These are phyloP conservation scores for Apiospora koreana DNA, from an alignment of 2,329 filamentous ascomycete genomes.

Conservation along the genomic window DNA sequence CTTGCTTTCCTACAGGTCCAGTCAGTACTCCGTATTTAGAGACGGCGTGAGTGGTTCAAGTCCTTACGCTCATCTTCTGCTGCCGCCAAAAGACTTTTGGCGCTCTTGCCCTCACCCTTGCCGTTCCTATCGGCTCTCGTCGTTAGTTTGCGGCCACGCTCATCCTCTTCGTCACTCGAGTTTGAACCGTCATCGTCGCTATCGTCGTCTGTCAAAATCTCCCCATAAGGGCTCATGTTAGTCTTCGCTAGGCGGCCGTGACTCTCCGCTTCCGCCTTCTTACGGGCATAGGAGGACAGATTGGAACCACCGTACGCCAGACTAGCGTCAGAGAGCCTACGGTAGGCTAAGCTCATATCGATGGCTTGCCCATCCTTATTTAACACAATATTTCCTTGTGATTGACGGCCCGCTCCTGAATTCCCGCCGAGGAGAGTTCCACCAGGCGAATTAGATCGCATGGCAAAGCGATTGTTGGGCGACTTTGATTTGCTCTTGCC, in stretches of 20 bases:
- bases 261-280: constrained; percentile 44
- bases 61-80: constrained; percentile 77
- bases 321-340: constrained; percentile 71
- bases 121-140: constrained; percentile 47
- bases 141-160: constrained; percentile 59
- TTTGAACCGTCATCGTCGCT: constrained; percentile 61
- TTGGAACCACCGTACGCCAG: constrained; percentile 64
- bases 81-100: constrained; percentile 66
- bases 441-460: constrained; percentile 50
- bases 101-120: constrained; percentile 35
- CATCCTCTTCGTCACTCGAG: constrained; percentile 68
- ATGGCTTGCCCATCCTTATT: constrained; percentile 59
- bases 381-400: constrained; percentile 49
- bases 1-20: constrained; percentile 46
- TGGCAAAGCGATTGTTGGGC: constrained; percentile 50
- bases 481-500: constrained; percentile 53
- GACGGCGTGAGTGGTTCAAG: background rate
- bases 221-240: constrained; percentile 65
- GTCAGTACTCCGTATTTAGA: constrained; percentile 25
- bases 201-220: constrained; percentile 63
- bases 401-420: constrained; percentile 36
- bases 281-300: constrained; percentile 63
- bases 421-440: constrained; percentile 36
- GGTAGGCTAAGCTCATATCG: constrained; percentile 70
- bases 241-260: constrained; percentile 67